Evolutionary conservation across 495 filamentous ascomycete genomes (phyloP), one percentile per base, ranked within the genome.

Genomic region (Achaetomiella virescens): DNA sequence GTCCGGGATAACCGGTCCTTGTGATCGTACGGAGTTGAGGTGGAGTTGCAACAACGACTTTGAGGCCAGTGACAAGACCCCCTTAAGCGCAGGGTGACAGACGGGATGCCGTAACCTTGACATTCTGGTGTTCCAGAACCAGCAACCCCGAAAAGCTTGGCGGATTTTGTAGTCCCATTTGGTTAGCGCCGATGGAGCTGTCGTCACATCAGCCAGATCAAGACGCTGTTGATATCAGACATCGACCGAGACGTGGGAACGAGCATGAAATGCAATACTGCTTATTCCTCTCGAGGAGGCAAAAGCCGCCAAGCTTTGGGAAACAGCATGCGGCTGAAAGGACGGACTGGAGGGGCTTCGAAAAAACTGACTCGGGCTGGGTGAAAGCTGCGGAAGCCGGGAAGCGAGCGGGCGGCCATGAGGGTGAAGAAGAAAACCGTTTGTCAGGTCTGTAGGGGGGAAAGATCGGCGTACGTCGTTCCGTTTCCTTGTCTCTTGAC

Each of bases 401-500:
- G 17, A 37, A 4, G 27, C 27, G 4, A 9, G 4, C 41, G 14
- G 9, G 17, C 9, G 11, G 43, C 41, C 42, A 66, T 66, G 63
- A 66, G 61, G 49, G 53, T 62, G 12, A 62, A 61, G 31, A 48
- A 57, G 18, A 55, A 40, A 18, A 61, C 47, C 11, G 61, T 53
- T 31, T 66, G 63, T 42, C 51, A 66, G 36, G 52, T 47, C 25
- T 66, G 63, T 29, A 45, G 63, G 36, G 57, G 14, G 33, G 50
- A 14, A 66, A 66, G 48, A 63, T 66, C 8, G 42, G 61, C n/a
- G 63, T 63, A 46, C 9, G 61, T 50, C 22, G 5, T 12, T 15
- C 12, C 17, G 40, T 15, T 9, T 17, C 20, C 14, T 12, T 12
- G 12, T 21, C 17, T 14, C 18, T 10, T 14, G 29, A 20, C 21